A percentile compares a stretch with the other conserved stretches of the same genome.
Evolutionary conservation across 805 yeast species (phyloP).

Genomic region (Schwanniomyces pseudopolymorphus): DNA sequence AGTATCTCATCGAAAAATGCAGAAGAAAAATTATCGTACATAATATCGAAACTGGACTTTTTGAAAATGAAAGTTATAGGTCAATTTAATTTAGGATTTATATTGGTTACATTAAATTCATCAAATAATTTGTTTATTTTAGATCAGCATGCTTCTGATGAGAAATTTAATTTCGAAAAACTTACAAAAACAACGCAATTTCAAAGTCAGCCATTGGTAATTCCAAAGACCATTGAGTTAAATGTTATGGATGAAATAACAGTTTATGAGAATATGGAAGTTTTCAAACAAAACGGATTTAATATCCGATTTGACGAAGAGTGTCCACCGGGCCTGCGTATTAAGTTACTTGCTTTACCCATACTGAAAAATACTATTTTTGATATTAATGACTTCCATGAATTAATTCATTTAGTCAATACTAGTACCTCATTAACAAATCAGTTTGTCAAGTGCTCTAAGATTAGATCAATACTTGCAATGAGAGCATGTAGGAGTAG

Average conservation of each 20-base stretch:
- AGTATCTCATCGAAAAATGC: constrained; percentile 37
- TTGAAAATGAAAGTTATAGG: constrained; percentile 77
- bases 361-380: constrained; percentile 69
- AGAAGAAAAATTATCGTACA: constrained; percentile 56
- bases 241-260: constrained; percentile 76
- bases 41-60: constrained; percentile 73
- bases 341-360: constrained; percentile 66
- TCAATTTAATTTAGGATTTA: constrained; percentile 93
- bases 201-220: constrained; percentile 64
- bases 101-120: constrained; percentile 59
- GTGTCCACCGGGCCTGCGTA: constrained; percentile 53
- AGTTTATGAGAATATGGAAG: constrained; percentile 56
- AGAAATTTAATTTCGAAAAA: constrained; percentile 84
- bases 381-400: constrained; percentile 68
- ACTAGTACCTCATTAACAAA: constrained; percentile 9
- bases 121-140: constrained; percentile 70
- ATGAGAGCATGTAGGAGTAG: constrained; percentile 94
- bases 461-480: constrained; percentile 82
- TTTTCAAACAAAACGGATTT: constrained; percentile 79
- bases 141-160: constrained; percentile 98
- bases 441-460: constrained; percentile 58
- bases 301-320: constrained; percentile 51
- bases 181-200: constrained; percentile 52
- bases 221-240: constrained; percentile 58
- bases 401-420: constrained; percentile 65